Evolutionary conservation across 106 monocot genomes (phyloP), one percentile per base, ranked within the genome.

Genomic region (Dioscorea zingiberensis): DNA sequence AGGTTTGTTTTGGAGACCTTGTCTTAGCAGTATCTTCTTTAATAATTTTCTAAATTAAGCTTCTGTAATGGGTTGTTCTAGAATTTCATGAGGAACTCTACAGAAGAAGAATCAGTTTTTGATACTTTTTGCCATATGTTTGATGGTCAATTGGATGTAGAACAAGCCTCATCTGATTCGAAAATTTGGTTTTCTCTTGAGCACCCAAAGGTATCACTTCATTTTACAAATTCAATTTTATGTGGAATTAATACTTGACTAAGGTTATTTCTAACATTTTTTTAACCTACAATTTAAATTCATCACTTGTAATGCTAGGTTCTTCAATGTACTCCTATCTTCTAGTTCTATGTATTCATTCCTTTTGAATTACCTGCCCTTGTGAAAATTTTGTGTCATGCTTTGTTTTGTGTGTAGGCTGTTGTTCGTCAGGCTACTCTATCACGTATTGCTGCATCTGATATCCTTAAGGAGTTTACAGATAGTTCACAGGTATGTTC

Each of bases 121-220:
- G 18, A 67, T 23, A 68, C 58, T 46, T 69, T 97, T 15, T 72
- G 66, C 58, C 38, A 65, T 57, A 73, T 88, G 67, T 71, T 91
- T 70, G 85, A 83, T 75, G 81, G 70, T 65, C 74, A 62, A 51
- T 59, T 65, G 48, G 74, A 79, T 46, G 68, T 63, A 32, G 38
- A 81, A 62, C 25, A 48, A 17, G 71, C 80, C 67, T 65, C 71
- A 0, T 72, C 79, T 59, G 79, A 91, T 62, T 83, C 88, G 45
- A 85, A 88, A 69, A 32, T 86, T 24, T 97, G 83, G 85, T 81
- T 97, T 56, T 85, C 76, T 65, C 83, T 91, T 61, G 85, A 97
- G 54, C 91, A 91, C 77, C 95, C 91, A 18, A 81, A 91, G 91
- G 95, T 97, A 70, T 44, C 7, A 18, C 38, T 10, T 38, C 10